A percentile compares a stretch with the other conserved stretches of the same genome.
Evolutionary conservation across 1,284 basidiomycete species (phyloP).

Genomic region (Sporisorium graminicola): DNA sequence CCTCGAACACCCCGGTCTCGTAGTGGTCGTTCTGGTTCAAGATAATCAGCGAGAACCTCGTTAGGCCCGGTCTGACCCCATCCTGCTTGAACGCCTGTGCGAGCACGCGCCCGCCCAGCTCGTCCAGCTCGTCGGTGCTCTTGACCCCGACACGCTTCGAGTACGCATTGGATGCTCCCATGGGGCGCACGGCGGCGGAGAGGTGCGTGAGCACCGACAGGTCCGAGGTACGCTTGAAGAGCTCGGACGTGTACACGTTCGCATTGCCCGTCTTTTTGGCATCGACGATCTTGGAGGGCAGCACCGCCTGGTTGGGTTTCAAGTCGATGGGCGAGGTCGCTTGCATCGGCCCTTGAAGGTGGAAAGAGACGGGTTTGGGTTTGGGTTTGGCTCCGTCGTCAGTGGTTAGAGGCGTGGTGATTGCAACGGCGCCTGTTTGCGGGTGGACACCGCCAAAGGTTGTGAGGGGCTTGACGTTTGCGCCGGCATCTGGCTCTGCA

Average conservation of each 20-base stretch:
- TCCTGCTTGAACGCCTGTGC: conserved; percentile 50
- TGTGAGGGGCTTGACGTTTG: too few relatives aligned
- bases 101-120: conserved; percentile 29
- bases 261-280: conserved; percentile 27
- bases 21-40: conserved; percentile 59
- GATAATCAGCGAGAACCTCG: conserved; percentile 46
- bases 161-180: conserved; percentile 11
- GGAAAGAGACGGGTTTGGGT: not conserved
- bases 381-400: not conserved
- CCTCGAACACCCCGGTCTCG: conserved; percentile 35
- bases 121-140: conserved; percentile 38
- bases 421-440: too few relatives aligned
- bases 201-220: conserved; percentile 43
- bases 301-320: not conserved
- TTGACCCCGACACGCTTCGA: conserved; percentile 46
- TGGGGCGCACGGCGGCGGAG: conserved; percentile 43
- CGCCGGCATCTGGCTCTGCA: not conserved
- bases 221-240: conserved; percentile 51
- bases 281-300: conserved; percentile 22
- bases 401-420: not conserved
- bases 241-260: conserved; percentile 9
- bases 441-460: too few relatives aligned
- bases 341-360: not conserved
- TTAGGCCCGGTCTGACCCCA: conserved; percentile 27
- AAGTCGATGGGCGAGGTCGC: not conserved